Conservation (phyloP, 2,329 filamentous ascomycete species). For the Alternaria conjuncta region DNA sequence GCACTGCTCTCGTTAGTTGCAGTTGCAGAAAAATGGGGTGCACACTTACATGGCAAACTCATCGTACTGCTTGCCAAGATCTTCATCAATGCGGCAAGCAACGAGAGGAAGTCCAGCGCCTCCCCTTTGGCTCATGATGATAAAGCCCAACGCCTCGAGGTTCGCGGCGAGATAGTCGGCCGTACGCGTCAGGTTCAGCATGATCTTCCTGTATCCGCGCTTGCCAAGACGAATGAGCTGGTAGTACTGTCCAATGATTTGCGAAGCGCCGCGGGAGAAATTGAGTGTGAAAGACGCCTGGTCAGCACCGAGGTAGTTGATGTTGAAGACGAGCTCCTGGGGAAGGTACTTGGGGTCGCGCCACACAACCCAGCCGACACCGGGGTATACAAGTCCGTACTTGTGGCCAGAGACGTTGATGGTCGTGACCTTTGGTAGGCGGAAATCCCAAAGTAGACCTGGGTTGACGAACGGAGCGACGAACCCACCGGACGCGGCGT, state of each 20-base stretch:
- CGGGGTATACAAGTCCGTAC: slow-evolving; percentile 77
- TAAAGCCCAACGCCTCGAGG: slow-evolving; percentile 77
- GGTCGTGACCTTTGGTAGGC: slow-evolving; percentile 83
- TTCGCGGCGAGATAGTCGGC: slow-evolving; percentile 83
- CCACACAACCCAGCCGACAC: slow-evolving; percentile 95
- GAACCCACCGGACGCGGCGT: slow-evolving; percentile 90
- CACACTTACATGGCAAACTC: slow-evolving; percentile 61
- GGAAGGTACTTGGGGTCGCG: slow-evolving; percentile 71
- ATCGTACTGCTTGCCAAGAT: slow-evolving; percentile 60
- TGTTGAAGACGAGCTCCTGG: slow-evolving; percentile 95
- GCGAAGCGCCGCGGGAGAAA: slow-evolving; percentile 93
- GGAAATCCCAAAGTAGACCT: slow-evolving; percentile 88
- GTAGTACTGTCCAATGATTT: slow-evolving; percentile 97
- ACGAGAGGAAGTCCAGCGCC: slow-evolving; percentile 87
- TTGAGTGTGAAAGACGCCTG: slow-evolving; percentile 96
- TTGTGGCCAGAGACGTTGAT: slow-evolving; percentile 97
- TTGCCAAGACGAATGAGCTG: slow-evolving; percentile 94
- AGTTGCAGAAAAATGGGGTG: neutral
- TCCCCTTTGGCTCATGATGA: slow-evolving; percentile 82
- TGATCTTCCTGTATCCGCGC: slow-evolving; percentile 89
- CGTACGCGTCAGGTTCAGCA: slow-evolving; percentile 89
- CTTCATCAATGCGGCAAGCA: slow-evolving; percentile 77
- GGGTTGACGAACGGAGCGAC: slow-evolving; percentile 91
- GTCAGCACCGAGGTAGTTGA: slow-evolving; percentile 96
- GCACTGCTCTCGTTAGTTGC: slow-evolving; percentile 54